Percentiles rank a stretch among this genome's conserved stretches.
Evolutionary conservation across 2,329 filamentous ascomycete genomes (phyloP).

Genomic region (Penicillium freii): DNA sequence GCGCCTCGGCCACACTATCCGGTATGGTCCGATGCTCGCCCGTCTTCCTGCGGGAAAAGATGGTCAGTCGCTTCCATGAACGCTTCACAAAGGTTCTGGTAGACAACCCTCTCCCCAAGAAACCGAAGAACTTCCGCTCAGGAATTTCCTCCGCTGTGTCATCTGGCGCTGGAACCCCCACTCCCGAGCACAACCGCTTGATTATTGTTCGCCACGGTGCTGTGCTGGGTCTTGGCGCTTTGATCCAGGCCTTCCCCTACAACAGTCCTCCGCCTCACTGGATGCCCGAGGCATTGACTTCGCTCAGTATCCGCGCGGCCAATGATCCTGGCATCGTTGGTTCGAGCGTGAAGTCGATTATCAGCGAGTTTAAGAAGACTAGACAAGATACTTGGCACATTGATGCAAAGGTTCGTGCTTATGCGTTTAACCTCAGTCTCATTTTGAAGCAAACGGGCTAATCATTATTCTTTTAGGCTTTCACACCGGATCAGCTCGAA

Average conservation of each 20-base stretch:
- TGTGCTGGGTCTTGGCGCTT: conserved; percentile 82
- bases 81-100: conserved; percentile 76
- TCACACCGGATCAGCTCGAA: conserved; percentile 88
- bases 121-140: conserved; percentile 39
- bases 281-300: conserved; percentile 90
- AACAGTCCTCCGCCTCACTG: conserved; percentile 85
- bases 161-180: conserved; percentile 49
- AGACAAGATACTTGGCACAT: conserved; percentile 98
- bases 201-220: conserved; percentile 83
- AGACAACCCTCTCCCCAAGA: conserved; percentile 84
- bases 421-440: neutral
- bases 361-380: conserved; percentile 99
- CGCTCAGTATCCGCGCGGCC: conserved; percentile 78
- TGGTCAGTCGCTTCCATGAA: conserved; percentile 71
- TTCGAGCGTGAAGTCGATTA: conserved; percentile 88
- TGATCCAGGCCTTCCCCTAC: conserved; percentile 96
- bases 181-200: conserved; percentile 63
- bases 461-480: conserved; percentile 59
- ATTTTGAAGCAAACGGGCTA: conserved; percentile 12
- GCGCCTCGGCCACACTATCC: conserved; percentile 86
- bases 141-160: conserved; percentile 42
- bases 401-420: conserved; percentile 80
- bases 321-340: conserved; percentile 89
- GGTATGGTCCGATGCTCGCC: conserved; percentile 99
- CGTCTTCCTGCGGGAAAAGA: conserved; percentile 69